These are phyloP conservation scores for Tetradesmus obliquus DNA, from an alignment of 139 green algal genomes.

Conservation along the genomic window DNA sequence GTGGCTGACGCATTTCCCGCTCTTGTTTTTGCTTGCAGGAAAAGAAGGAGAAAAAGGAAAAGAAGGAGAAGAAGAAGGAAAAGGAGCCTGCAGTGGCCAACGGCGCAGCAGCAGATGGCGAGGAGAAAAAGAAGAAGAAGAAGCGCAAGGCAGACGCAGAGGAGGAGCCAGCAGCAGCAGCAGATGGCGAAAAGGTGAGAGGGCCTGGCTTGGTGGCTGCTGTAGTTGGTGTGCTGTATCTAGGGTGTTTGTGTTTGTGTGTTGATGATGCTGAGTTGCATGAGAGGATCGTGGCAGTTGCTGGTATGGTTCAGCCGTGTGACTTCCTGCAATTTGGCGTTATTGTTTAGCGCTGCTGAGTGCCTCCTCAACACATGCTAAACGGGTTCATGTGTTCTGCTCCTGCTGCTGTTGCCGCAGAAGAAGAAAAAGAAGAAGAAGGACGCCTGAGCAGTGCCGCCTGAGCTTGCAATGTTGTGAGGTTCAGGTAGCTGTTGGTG, in stretches of 20 bases:
- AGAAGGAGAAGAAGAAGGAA: conserved; percentile 45
- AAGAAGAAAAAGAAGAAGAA: conserved; percentile 11
- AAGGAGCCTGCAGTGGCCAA: conserved; percentile 25
- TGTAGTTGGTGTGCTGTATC: neutral
- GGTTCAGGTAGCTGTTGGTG: neutral
- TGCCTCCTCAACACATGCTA: too few species aligned
- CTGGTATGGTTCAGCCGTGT: too few species aligned
- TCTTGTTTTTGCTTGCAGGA: neutral
- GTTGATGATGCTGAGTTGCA: neutral
- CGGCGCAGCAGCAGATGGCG: conserved; percentile 17
- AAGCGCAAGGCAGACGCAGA: conserved; percentile 39
- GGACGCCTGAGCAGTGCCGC: neutral
- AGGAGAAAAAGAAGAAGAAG: conserved; percentile 52
- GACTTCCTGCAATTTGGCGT: too few species aligned
- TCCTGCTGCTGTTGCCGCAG: neutral
- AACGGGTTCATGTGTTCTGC: neutral
- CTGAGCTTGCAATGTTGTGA: neutral
- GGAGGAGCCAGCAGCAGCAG: conserved; percentile 25
- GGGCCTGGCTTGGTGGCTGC: too few species aligned
- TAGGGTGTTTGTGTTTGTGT: neutral
- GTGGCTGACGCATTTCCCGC: neutral
- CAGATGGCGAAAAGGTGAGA: conserved; percentile 32
- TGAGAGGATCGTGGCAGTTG: too few species aligned
- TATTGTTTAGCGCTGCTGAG: too few species aligned
- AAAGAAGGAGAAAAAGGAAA: conserved; percentile 37